Conservation (phyloP, 75 land plant genomes). For the Pseudotsuga menziesii region DNA sequence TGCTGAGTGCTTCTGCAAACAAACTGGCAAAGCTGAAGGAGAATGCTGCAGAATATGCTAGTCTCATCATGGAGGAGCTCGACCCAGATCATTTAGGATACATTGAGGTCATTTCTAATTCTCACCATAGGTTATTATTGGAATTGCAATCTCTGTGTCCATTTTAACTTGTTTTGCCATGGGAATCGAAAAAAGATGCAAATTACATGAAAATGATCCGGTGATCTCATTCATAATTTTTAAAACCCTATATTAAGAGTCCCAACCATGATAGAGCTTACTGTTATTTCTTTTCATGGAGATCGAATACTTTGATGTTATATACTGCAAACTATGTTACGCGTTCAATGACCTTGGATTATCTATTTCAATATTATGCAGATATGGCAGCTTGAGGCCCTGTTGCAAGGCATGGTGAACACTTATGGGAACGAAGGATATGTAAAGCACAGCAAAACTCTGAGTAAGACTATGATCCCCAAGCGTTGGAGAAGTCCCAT, state of each 20-base stretch:
- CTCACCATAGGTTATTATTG: too few relatives aligned
- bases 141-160: too few relatives aligned
- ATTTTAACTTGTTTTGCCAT: too few relatives aligned
- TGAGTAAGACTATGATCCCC: conserved; percentile 73
- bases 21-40: conserved; percentile 57
- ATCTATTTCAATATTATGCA: conserved; percentile 11
- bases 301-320: not conserved
- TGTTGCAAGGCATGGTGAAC: conserved; percentile 56
- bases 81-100: conserved; percentile 72
- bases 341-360: not conserved
- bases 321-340: not conserved
- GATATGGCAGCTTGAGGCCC: conserved; percentile 75
- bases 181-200: too few relatives aligned
- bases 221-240: not conserved
- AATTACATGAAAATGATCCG: too few relatives aligned
- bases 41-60: conserved; percentile 57
- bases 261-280: not conserved
- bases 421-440: conserved; percentile 21
- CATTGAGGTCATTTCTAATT: conserved; percentile 51
- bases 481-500: conserved; percentile 43
- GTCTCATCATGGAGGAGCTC: conserved; percentile 82
- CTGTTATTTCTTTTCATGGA: not conserved
- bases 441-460: conserved; percentile 15
- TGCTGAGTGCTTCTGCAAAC: conserved; percentile 74
- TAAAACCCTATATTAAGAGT: not conserved